phyloP scores from a whole-genome alignment of 257 asterid genomes.

The Solanum boliviense region DNA sequence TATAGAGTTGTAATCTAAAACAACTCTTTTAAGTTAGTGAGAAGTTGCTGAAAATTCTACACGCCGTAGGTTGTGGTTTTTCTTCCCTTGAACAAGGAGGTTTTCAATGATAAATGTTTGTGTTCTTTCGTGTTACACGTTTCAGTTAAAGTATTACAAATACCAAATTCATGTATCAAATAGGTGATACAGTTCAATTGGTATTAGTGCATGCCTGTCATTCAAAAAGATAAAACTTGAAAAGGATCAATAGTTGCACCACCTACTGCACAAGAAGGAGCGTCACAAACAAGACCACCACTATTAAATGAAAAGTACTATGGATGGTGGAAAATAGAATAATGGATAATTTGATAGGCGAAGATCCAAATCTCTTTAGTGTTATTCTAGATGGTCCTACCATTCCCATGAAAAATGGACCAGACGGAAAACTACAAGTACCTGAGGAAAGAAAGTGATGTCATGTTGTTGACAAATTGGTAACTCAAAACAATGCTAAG shows the following conservation, averaged over 20 bases:
- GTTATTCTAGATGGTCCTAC: not conserved
- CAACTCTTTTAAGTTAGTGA: not conserved
- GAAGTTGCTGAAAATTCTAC: not conserved
- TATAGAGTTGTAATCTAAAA: not conserved
- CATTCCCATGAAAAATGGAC: not conserved
- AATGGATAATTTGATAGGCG: not conserved
- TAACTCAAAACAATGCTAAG: not conserved
- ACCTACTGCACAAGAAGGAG: not conserved
- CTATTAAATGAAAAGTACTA: not conserved
- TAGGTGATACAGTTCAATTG: not conserved
- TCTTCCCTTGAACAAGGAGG: not conserved
- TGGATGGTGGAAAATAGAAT: not conserved
- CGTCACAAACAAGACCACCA: not conserved
- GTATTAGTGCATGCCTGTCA: not conserved
- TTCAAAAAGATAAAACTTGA: not conserved
- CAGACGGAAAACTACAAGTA: not conserved
- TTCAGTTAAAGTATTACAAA: no score
- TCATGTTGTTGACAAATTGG: not conserved
- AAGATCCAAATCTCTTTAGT: not conserved
- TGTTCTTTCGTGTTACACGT: not conserved
- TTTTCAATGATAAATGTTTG: not conserved
- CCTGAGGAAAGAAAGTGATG: not conserved
- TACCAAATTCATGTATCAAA: not conserved
- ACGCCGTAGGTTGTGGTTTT: not conserved
- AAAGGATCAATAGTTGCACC: not conserved